Evolutionary conservation across 129 eudicot species (phyloP).

Genomic region (Glebionis coronaria): DNA sequence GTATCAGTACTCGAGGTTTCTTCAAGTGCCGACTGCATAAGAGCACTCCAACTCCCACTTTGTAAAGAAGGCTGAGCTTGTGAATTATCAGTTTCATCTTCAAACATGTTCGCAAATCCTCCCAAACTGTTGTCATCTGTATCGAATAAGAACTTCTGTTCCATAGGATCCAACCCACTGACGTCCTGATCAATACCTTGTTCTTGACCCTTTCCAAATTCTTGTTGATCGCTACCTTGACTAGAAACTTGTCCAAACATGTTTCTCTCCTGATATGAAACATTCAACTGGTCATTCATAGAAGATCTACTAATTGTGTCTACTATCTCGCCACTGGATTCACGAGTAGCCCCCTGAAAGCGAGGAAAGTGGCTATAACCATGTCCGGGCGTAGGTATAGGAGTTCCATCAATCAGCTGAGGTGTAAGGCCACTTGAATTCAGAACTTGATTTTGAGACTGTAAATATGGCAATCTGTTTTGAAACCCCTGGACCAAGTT

Average conservation of each 20-base stretch:
- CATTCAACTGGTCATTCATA: slow-evolving; percentile 31
- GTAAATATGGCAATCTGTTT: slow-evolving; percentile 46
- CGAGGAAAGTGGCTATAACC: slow-evolving; percentile 42
- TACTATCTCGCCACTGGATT: slow-evolving; percentile 33
- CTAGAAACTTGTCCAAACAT: slow-evolving; percentile 43
- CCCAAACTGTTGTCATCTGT: slow-evolving; percentile 57
- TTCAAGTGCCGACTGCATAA: slow-evolving; percentile 84
- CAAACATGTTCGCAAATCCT: slow-evolving; percentile 36
- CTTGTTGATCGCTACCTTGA: slow-evolving; percentile 43
- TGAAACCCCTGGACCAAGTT: slow-evolving; percentile 50
- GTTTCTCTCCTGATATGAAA: slow-evolving; percentile 40
- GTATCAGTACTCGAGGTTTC: slow-evolving; percentile 78
- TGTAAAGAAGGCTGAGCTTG: slow-evolving; percentile 50
- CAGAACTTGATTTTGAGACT: slow-evolving; percentile 40
- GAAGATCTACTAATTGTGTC: slow-evolving; percentile 28
- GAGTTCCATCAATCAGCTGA: slow-evolving; percentile 39
- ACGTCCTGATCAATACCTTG: slow-evolving; percentile 34
- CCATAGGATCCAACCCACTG: slow-evolving; percentile 60
- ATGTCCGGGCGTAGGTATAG: slow-evolving; percentile 14
- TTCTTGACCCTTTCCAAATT: slow-evolving; percentile 36
- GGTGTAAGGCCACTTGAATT: slow-evolving; percentile 35
- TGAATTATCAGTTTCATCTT: slow-evolving; percentile 30
- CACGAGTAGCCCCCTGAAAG: slow-evolving; percentile 44
- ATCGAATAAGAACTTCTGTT: slow-evolving; percentile 63
- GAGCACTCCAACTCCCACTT: slow-evolving; percentile 92